Evolutionary conservation across 1,284 basidiomycete species (phyloP), one percentile per base, ranked within the genome.

Genomic region (Porodaedalea pini): DNA sequence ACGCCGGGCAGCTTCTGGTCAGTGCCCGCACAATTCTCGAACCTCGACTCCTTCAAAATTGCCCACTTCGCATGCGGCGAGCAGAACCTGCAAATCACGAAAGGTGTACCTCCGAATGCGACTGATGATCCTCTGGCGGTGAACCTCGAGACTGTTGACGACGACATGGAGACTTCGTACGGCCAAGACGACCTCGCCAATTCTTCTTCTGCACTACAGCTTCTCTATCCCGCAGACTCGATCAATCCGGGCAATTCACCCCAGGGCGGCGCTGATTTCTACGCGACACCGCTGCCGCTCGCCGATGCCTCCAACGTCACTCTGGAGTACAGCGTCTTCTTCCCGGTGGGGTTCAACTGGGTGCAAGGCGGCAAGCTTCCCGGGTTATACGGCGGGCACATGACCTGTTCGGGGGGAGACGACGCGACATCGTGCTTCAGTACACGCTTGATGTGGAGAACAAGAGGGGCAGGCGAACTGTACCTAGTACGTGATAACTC

Each of bases 391-490:
- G 88, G 87, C 0, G 88, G 88, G 0, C 82, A 79, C 62, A 72
- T 67, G 6, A 78, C 79, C 15, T 89, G 86, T 66, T 87, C 85
- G 23, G 86, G 86, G 6, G 88, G 88, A 4, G 75, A 83, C 60
- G 73, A 73, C 3, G 88, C 87, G 5, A 55, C 69, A 34, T 75
- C 79, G 54, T 90, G 88, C 62, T 90, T 88, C 64, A 88, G 86
- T 67, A 88, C 85, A 17, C 72, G 88, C 27, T 57, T 90, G 60
- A 90, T 90, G 88, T 90, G 88, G 88, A 75, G 88, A 44, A 64
- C 67, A 8, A 72, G 69, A 0, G 87, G 86, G 3, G 66, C 66
- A 0, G 87, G 88, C 0, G 88, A 90, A 66, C 70, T 91, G 25
- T 92, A 92, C 66, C 73, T 91, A 56, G 88, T 89, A 65, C 56